phyloP scores from a whole-genome alignment of 306 rosid genomes.

The Gynostemma pentaphyllum region DNA sequence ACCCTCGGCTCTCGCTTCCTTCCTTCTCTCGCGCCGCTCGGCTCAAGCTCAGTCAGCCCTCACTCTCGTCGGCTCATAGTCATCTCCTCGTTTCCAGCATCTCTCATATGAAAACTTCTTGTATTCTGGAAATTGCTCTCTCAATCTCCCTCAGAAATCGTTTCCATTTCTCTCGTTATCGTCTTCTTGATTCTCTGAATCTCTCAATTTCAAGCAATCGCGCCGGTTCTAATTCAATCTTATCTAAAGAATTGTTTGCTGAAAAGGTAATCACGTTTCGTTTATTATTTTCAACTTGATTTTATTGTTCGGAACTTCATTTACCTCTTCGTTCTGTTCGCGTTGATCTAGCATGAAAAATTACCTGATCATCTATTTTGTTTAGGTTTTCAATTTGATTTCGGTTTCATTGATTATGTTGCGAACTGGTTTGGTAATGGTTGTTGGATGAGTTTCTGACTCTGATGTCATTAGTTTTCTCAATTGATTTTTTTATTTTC shows the following conservation, averaged over 20 bases:
- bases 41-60: no score
- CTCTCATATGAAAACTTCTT: no score
- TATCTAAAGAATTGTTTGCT: background rate
- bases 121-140: background rate
- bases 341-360: background rate
- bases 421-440: background rate
- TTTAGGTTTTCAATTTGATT: background rate
- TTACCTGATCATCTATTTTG: background rate
- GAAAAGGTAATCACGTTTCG: background rate
- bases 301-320: no score
- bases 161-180: background rate
- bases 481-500: background rate
- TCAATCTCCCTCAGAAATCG: background rate
- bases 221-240: background rate
- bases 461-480: background rate
- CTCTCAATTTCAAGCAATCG: background rate
- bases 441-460: background rate
- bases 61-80: no score
- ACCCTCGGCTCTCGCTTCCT: no score
- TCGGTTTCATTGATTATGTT: background rate
- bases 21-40: no score
- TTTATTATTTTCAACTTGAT: no score
- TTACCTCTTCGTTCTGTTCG: no score
- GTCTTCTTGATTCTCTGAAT: no score
- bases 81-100: no score